Percentiles rank a stretch among this genome's conserved stretches.
Evolutionary conservation across 164 flowering plant species (phyloP).

Genomic region (Nymphaea colorata): DNA sequence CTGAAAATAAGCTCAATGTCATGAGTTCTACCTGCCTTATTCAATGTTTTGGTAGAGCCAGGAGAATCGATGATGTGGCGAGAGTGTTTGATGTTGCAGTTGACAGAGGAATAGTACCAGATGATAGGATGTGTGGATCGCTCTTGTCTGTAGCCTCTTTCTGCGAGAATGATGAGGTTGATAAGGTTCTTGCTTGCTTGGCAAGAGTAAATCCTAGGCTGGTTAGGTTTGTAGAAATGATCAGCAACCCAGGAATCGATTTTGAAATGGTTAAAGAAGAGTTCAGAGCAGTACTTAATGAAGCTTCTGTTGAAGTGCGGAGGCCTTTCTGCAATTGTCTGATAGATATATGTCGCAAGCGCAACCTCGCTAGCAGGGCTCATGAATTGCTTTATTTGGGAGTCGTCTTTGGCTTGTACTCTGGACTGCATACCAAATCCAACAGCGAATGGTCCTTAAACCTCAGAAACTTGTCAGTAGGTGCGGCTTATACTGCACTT

Average conservation of each 20-base stretch:
- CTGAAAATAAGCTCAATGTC: constrained; percentile 54
- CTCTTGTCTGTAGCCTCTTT: constrained; percentile 64
- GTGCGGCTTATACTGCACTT: constrained; percentile 89
- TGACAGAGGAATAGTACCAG: constrained; percentile 51
- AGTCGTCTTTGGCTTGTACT: constrained; percentile 64
- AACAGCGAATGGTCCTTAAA: constrained; percentile 64
- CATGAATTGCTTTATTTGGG: constrained; percentile 80
- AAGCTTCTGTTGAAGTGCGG: constrained; percentile 46
- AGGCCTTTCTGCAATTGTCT: constrained; percentile 87
- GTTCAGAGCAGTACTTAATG: constrained; percentile 40
- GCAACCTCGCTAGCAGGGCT: constrained; percentile 45
- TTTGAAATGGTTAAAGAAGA: constrained; percentile 50
- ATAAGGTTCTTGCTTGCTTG: constrained; percentile 51
- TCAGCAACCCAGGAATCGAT: constrained; percentile 18
- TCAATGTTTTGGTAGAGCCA: constrained; percentile 71
- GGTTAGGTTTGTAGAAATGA: constrained; percentile 33
- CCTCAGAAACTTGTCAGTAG: constrained; percentile 70
- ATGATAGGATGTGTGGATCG: constrained; percentile 82
- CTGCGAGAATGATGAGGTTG: constrained; percentile 35
- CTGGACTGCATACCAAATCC: constrained; percentile 62
- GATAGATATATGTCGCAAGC: constrained; percentile 73
- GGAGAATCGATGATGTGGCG: constrained; percentile 62
- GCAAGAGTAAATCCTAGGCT: constrained; percentile 49
- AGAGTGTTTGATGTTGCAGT: constrained; percentile 37
- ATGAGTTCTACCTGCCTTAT: constrained; percentile 90